Base-by-base conservation (phyloP, 2,329 filamentous ascomycete species). In the Pestalotiopsis fici region DNA sequence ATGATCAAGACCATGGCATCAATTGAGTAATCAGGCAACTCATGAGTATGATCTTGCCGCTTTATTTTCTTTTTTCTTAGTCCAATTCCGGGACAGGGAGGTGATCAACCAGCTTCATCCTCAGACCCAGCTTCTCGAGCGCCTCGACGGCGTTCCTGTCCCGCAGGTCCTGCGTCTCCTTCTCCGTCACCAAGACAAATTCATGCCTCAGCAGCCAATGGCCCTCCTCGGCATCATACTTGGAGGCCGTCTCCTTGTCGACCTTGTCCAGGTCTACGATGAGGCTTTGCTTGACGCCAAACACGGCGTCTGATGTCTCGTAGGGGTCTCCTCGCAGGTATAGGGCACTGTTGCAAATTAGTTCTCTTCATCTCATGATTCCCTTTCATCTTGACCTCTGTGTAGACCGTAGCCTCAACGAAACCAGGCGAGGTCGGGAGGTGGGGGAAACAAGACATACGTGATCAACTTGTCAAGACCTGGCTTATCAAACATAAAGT, bases 401-500 rank as follows among this genome's bases (percentile, higher is more conserved):
- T n/a, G n/a, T n/a, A n/a, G n/a, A n/a, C n/a, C n/a, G n/a, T n/a
- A n/a, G n/a, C n/a, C n/a, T n/a, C n/a, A n/a, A n/a, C n/a, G n/a
- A n/a, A n/a, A n/a, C n/a, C n/a, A n/a, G n/a, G n/a, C n/a, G n/a
- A n/a, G n/a, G n/a, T n/a, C n/a, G n/a, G n/a, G n/a, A 55, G 18
- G n/a, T 39, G 4, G 35, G 54, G 27, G 27, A 35, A 61, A 39
- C 2, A 25, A 11, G 11, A 89, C 90, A 70, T 83, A 95, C 92
- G 93, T 97, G 75, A 96, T 91, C 73, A 97, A 80, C 76, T 91
- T 88, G 82, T 97, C 93, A 81, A 88, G 94, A 0, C 92, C 92
- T 39, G 85, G 79, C 83, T 93, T 94, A 76, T 91, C 88, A 80
- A 97, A 94, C 92, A 97, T 96, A 74, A 96, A 96, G 78, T 96